Conservation (phyloP, 2,329 filamentous ascomycete genomes). For the Hymenoscyphus scutula region DNA sequence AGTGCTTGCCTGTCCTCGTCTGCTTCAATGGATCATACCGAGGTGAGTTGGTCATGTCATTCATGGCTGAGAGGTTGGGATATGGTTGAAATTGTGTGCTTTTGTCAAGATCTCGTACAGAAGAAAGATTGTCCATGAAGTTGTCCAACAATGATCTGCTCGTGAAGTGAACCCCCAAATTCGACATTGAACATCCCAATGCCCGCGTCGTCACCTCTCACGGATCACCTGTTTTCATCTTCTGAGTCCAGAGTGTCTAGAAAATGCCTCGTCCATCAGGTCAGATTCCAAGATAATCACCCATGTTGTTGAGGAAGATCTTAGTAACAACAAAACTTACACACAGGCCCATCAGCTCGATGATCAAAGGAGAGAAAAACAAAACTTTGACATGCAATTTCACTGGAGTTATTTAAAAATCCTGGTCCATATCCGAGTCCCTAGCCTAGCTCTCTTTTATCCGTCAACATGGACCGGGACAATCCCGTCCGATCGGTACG, state of each 20-base stretch:
- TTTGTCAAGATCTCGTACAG: too few relatives aligned
- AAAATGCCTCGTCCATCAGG: background rate
- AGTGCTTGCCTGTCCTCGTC: background rate
- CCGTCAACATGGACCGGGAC: slow-evolving; percentile 4
- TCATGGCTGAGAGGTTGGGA: too few relatives aligned
- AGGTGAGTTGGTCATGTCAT: too few relatives aligned
- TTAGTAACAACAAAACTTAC: background rate
- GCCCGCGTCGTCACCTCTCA: background rate
- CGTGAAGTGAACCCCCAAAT: too few relatives aligned
- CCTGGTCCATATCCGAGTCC: background rate
- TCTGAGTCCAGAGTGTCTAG: background rate
- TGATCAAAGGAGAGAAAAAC: background rate
- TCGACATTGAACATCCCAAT: too few relatives aligned
- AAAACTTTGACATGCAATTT: background rate
- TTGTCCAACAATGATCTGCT: too few relatives aligned
- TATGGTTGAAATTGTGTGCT: too few relatives aligned
- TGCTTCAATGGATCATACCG: too few relatives aligned
- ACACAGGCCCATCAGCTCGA: background rate
- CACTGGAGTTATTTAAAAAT: background rate
- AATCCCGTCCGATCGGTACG: slow-evolving; percentile 15
- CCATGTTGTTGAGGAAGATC: slow-evolving; percentile 4
- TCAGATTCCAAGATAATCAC: background rate
- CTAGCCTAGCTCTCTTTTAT: background rate
- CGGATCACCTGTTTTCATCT: background rate
- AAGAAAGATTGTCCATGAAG: too few relatives aligned